Evolutionary conservation across 2,329 filamentous ascomycete genomes (phyloP), one percentile per base, ranked within the genome.

Genomic region (Westerdykella ornata): DNA sequence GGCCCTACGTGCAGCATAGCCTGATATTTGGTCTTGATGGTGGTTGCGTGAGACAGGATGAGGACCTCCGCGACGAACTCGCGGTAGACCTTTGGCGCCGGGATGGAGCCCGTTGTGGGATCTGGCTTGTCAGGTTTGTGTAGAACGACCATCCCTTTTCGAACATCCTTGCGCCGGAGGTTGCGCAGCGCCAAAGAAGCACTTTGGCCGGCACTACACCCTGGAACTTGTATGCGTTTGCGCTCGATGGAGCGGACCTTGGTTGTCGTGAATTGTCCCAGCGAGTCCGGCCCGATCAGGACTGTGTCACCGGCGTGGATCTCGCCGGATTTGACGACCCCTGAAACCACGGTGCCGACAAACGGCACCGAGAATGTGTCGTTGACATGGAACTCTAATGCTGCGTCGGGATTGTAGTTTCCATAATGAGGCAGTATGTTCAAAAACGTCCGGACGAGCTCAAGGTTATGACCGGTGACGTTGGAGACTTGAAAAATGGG

Each of bases 401-500:
- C 83, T 0, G 86, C 60, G 35, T 87, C 82, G 14, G 82, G 75
- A 61, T 97, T 86, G 64, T 97, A 97, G 46, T 90, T 85, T 37
- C 90, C 90, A 54, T 96, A 87, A 53, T 95, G 89, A 1, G 92
- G 92, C 3, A 98, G 75, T 46, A 97, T 94, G 57, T 97, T 97
- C 41, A 98, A 71, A 65, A 98, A 98, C 0, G 84, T 86, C 41
- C 90, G 84, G 4, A 98, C 88, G 4, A 96, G 76, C 48, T 96
- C 86, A 35, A 98, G 76, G 46, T 86, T 88, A 66, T 94, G 80
- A 35, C 92, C 92, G 0, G 92, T 97, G 22, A 98, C 92, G 59
- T 98, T 98, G 53, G 90, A 97, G 9, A 98, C 88, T 60, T 97
- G 89, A 70, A 98, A 98, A 49, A 98, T 84, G 11, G 92, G 92